Percentiles rank a stretch among this genome's conserved stretches.
These are phyloP conservation scores for Termitomyces eurrhizus DNA, from an alignment of 768 basidiomycete genomes.

Conservation along the genomic window DNA sequence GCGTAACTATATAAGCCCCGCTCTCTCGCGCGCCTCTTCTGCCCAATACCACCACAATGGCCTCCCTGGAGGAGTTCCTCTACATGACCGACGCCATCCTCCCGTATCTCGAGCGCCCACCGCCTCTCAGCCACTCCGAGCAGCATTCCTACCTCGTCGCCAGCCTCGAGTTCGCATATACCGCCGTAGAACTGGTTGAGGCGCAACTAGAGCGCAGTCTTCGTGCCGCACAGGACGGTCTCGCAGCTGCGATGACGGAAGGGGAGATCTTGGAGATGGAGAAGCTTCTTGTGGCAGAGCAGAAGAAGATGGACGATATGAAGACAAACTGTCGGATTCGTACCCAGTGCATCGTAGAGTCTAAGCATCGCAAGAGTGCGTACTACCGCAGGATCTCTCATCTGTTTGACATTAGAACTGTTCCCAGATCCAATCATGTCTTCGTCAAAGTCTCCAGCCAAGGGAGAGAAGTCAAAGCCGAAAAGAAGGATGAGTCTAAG, in stretches of 20 bases:
- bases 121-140: background rate
- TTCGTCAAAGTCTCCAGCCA: background rate
- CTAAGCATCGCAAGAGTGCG: constrained; percentile 1
- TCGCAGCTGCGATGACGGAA: constrained; percentile 6
- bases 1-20: background rate
- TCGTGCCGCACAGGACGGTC: constrained; percentile 11
- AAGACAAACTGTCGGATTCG: constrained; percentile 6
- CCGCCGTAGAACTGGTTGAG: constrained; percentile 16
- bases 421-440: background rate
- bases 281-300: constrained; percentile 7
- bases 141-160: constrained; percentile 12
- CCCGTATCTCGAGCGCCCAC: constrained; percentile 12
- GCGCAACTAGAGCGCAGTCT: constrained; percentile 13
- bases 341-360: constrained; percentile 1
- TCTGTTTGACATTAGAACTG: too few relatives aligned
- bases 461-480: background rate
- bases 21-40: background rate
- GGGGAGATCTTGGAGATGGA: constrained; percentile 13
- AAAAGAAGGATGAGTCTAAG: background rate
- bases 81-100: constrained; percentile 12
- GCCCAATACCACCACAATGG: constrained; percentile 6
- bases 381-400: too few relatives aligned
- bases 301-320: constrained; percentile 15
- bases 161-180: constrained; percentile 15
- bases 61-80: constrained; percentile 8